Percentiles rank a stretch among this genome's conserved stretches.
phyloP scores from a whole-genome alignment of 768 basidiomycete species.

The Rhizopogon vulgaris region DNA sequence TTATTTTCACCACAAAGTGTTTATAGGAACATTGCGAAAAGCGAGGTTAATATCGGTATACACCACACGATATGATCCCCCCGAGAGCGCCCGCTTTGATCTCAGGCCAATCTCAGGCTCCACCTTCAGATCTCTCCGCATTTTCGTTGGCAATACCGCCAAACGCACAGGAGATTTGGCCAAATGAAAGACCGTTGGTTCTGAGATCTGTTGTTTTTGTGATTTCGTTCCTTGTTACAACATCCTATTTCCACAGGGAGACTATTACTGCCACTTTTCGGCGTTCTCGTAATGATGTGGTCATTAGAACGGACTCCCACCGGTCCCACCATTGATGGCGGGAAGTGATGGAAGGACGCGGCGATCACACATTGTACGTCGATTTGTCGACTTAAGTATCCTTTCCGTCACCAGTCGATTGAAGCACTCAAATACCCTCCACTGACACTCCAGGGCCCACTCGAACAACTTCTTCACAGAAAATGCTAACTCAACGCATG shows the following conservation, averaged over 20 bases:
- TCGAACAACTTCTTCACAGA: neutral
- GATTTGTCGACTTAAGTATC: conserved; percentile 32
- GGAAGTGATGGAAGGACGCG: conserved; percentile 25
- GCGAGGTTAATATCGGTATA: neutral
- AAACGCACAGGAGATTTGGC: neutral
- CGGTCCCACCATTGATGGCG: conserved; percentile 9
- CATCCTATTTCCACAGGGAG: neutral
- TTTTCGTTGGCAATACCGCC: neutral
- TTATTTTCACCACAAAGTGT: neutral
- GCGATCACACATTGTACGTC: conserved; percentile 30
- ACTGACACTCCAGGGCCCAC: conserved; percentile 4
- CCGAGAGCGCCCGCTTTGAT: neutral
- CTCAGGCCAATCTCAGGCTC: neutral
- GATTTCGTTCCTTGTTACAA: neutral
- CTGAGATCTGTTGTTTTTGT: neutral
- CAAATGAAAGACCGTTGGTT: conserved; percentile 1
- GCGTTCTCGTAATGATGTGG: conserved; percentile 29
- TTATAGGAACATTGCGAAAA: neutral
- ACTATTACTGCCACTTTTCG: neutral
- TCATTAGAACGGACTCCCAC: conserved; percentile 23
- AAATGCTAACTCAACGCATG: neutral
- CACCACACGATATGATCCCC: neutral
- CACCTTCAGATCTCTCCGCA: neutral
- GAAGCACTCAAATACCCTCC: conserved; percentile 16
- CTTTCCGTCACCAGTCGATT: conserved; percentile 23